These are phyloP conservation scores for Cytidiella melzeri DNA, from an alignment of 768 basidiomycete species.

Conservation along the genomic window DNA sequence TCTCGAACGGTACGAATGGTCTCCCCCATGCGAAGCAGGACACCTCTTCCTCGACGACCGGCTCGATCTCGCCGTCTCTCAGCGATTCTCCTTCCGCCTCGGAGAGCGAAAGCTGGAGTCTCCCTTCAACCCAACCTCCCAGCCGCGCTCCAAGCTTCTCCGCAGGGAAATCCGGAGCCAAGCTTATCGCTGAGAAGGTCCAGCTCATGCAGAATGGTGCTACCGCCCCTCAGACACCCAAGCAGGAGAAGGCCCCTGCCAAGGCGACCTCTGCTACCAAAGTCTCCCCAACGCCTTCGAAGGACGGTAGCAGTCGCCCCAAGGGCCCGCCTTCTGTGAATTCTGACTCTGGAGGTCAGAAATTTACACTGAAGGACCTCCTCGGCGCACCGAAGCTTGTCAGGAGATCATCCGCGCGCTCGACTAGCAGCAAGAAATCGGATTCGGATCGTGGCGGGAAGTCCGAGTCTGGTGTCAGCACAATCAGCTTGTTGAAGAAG, in stretches of 20 bases:
- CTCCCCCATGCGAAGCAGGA: constrained; percentile 19
- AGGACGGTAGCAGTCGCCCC: constrained; percentile 16
- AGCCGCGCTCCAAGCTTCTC: constrained; percentile 44
- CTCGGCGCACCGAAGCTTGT: constrained; percentile 71
- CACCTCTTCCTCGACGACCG: constrained; percentile 31
- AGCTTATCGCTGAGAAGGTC: constrained; percentile 8
- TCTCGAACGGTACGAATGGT: constrained; percentile 14
- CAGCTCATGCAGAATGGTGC: constrained; percentile 11
- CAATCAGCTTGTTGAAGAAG: constrained; percentile 69
- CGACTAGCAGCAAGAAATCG: constrained; percentile 57
- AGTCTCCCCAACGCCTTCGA: constrained; percentile 21
- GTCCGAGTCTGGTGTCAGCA: constrained; percentile 41
- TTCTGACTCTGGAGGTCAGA: constrained; percentile 52
- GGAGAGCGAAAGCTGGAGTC: constrained; percentile 55
- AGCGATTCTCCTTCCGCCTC: constrained; percentile 46
- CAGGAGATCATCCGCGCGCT: constrained; percentile 66
- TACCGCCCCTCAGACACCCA: constrained; percentile 12
- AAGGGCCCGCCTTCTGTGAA: constrained; percentile 27
- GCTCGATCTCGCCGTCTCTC: constrained; percentile 32
- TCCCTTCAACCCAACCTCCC: constrained; percentile 55
- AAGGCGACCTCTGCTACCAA: constrained; percentile 19
- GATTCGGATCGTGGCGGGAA: constrained; percentile 51
- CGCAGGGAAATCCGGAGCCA: constrained; percentile 26
- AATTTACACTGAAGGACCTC: constrained; percentile 83
- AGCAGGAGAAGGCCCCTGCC: constrained; percentile 9